A percentile compares a stretch with the other conserved stretches of the same genome.
phyloP scores from a whole-genome alignment of 345 rosid genomes.

The Balakata baccata region DNA sequence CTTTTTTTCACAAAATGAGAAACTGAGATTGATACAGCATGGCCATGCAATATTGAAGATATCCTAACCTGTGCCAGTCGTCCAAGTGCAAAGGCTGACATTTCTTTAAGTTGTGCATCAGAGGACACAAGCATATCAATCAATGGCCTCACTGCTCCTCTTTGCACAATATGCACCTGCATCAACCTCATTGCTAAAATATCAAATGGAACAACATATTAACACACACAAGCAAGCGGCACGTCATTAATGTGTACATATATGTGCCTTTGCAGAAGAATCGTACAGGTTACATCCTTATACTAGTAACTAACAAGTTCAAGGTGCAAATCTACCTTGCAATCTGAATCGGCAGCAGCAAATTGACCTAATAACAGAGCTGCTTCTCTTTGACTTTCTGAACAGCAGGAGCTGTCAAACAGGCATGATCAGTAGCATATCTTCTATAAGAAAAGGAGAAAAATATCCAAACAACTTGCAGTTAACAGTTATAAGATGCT shows the following conservation, averaged over 20 bases:
- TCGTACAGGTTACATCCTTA: not conserved
- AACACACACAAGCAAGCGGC: not conserved
- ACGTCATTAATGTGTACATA: not conserved
- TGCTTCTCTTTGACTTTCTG: slow-evolving; percentile 76
- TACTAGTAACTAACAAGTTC: not conserved
- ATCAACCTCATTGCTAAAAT: slow-evolving; percentile 12
- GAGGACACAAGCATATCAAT: slow-evolving; percentile 62
- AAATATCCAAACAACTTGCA: slow-evolving; percentile 1
- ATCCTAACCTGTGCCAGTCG: slow-evolving; percentile 70
- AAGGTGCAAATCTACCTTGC: slow-evolving; percentile 45
- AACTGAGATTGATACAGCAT: not conserved
- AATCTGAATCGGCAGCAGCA: slow-evolving; percentile 74
- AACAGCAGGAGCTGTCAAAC: slow-evolving; percentile 53
- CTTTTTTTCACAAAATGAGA: not conserved
- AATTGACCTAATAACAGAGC: slow-evolving; percentile 76
- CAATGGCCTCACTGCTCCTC: slow-evolving; percentile 68
- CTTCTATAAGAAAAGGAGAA: not conserved
- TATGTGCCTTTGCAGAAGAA: not conserved
- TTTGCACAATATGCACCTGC: slow-evolving; percentile 81
- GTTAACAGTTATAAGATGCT: not conserved
- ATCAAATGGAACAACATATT: not conserved
- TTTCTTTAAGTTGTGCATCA: slow-evolving; percentile 63
- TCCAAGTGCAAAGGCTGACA: slow-evolving; percentile 83
- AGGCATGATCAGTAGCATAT: slow-evolving; percentile 3
- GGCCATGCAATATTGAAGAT: not conserved